Evolutionary conservation across 192 early-diverging fungal genomes (phyloP), one percentile per base, ranked within the genome.

Genomic region (Mortierella antarctica): DNA sequence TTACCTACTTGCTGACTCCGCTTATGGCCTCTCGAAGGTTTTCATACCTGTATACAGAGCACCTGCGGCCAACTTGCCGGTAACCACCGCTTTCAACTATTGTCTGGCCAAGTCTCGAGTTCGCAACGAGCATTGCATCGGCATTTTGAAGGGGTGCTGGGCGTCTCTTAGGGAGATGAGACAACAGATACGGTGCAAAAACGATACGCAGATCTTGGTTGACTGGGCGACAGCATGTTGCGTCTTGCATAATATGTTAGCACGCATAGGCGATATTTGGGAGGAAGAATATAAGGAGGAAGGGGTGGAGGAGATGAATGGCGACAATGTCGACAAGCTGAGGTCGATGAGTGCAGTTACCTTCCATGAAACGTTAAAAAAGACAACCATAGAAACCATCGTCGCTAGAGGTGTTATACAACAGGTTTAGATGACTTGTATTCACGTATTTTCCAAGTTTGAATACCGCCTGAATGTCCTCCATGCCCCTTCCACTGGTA

Each of bases 191-290:
- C 62, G 62, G 18, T 17, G 45, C 9, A 17, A 41, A 3, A 21
- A 12, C 5, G 62, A 60, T 40, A 75, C 63, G 54, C 15, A 57
- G 45, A 51, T 21, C 7, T 9, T 63, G 13, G 11, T 46, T 51
- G 4, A 50, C 7, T 75, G 73, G 73, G 60, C 64, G n/a, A 13
- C 45, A 51, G 65, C 53, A 63, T 75, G 73, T 17, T 62, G 66
- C 68, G 60, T 63, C 1, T 47, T 75, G 11, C 73, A 76, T 57
- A 70, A 76, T 20, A 69, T 76, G 61, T 49, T 76, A 14, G 49
- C 53, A n/a, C 47, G 11, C 5, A 14, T 76, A 47, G 67, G 67
- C 18, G 74, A 70, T 75, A 6, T 47, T 7, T 70, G 61, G 62
- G 41, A 69, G 21, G 59, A 69, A 57, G 21, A 52, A 56, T 63